phyloP scores from a whole-genome alignment of 1,284 basidiomycete genomes.

The Omphalotus olearius region DNA sequence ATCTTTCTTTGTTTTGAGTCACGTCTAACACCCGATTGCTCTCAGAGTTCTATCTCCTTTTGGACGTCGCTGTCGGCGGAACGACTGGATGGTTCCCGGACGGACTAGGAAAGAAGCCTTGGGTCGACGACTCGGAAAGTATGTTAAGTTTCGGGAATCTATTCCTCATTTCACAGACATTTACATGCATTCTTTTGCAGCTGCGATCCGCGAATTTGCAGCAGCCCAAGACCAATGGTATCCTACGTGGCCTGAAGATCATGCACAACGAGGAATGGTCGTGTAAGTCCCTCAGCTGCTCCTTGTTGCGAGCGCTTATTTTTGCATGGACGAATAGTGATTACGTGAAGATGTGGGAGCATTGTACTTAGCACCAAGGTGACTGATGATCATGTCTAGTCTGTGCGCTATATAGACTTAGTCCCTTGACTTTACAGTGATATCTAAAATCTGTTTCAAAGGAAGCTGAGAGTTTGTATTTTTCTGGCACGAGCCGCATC shows the following conservation, averaged over 20 bases:
- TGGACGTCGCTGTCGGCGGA: slow-evolving; percentile 79
- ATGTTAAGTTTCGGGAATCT: background rate
- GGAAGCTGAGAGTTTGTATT: too few species aligned
- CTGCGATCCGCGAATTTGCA: slow-evolving; percentile 73
- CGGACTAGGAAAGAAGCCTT: slow-evolving; percentile 61
- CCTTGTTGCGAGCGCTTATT: too few species aligned
- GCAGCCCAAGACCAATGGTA: slow-evolving; percentile 60
- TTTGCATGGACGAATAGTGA: background rate
- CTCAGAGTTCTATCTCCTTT: slow-evolving; percentile 70
- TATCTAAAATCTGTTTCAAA: too few species aligned
- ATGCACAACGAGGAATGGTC: slow-evolving; percentile 56
- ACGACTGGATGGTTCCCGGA: slow-evolving; percentile 90
- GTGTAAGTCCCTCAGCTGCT: background rate
- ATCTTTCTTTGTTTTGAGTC: background rate
- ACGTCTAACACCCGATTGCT: background rate
- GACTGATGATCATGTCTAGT: too few species aligned
- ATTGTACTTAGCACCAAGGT: background rate
- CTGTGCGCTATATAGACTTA: too few species aligned
- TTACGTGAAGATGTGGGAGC: slow-evolving; percentile 14
- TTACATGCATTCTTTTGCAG: slow-evolving; percentile 22
- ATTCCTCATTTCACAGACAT: background rate
- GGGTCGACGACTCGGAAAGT: slow-evolving; percentile 55
- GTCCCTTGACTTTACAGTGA: too few species aligned
- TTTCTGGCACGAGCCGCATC: too few species aligned
- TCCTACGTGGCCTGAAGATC: slow-evolving; percentile 61